A percentile compares a stretch with the other conserved stretches of the same genome.
Evolutionary conservation across 169 alveolate species (phyloP).

Genomic region (Ichthyophthirius multifiliis): DNA sequence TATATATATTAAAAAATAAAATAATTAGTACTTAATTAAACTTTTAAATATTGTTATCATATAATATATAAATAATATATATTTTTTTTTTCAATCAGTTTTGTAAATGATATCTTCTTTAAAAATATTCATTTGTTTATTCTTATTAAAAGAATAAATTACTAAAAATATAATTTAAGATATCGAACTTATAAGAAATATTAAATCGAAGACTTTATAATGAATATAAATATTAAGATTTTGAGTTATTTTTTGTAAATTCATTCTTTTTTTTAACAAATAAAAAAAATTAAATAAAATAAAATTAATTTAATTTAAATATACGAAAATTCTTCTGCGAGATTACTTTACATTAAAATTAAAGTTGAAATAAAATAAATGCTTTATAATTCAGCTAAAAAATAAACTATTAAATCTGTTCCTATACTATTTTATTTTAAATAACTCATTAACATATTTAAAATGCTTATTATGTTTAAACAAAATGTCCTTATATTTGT

Average conservation of each 20-base stretch:
- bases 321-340: constrained; percentile 31
- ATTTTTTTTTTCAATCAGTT: no score
- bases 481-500: constrained; percentile 35
- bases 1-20: no score
- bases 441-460: constrained; percentile 26
- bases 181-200: constrained; percentile 4
- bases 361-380: constrained; percentile 38
- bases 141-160: background rate
- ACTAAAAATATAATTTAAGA: background rate
- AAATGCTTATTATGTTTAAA: constrained; percentile 20
- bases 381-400: constrained; percentile 30
- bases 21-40: no score
- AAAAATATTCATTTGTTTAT: background rate
- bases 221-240: constrained; percentile 21
- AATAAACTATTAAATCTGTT: constrained; percentile 19
- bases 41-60: no score
- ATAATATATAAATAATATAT: no score
- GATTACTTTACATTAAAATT: constrained; percentile 9
- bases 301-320: background rate
- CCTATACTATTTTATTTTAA: background rate
- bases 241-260: background rate
- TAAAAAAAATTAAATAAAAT: no score
- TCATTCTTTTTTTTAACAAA: constrained; percentile 9
- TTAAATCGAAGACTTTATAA: constrained; percentile 25
- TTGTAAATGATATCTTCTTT: background rate